phyloP scores from a whole-genome alignment of 768 basidiomycete genomes.

The Mrakia hoshinonis region DNA sequence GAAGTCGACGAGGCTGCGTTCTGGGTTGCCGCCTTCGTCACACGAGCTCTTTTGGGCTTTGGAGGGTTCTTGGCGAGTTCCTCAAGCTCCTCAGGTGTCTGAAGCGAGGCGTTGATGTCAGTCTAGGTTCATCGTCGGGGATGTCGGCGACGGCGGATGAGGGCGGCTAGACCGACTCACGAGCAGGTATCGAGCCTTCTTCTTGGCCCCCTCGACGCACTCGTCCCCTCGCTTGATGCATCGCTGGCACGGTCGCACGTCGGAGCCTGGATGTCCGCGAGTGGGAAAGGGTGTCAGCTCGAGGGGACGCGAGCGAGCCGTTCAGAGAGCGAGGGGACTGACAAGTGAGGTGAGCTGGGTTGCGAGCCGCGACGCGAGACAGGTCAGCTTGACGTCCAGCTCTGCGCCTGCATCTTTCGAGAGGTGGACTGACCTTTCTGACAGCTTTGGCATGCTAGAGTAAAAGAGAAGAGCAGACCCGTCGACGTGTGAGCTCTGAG shows the following conservation, averaged over 20 bases:
- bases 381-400: background rate
- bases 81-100: slow-evolving; percentile 86
- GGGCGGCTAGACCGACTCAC: background rate
- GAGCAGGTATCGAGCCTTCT: slow-evolving; percentile 94
- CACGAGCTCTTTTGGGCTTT: background rate
- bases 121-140: background rate
- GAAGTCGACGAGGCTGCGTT: slow-evolving; percentile 57
- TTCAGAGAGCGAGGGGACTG: background rate
- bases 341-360: slow-evolving; percentile 6
- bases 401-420: background rate
- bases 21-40: background rate
- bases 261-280: slow-evolving; percentile 8
- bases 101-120: background rate
- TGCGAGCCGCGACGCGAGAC: background rate
- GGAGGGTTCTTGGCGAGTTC: slow-evolving; percentile 30
- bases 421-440: slow-evolving; percentile 14
- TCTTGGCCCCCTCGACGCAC: slow-evolving; percentile 89
- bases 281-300: background rate
- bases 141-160: background rate
- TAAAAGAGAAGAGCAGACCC: background rate
- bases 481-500: background rate
- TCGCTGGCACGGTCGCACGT: slow-evolving; percentile 74
- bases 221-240: slow-evolving; percentile 86
- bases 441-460: slow-evolving; percentile 23
- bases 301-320: background rate